These are phyloP conservation scores for Penicillium sp. DNA, from an alignment of 2,329 filamentous ascomycete genomes.

Conservation along the genomic window DNA sequence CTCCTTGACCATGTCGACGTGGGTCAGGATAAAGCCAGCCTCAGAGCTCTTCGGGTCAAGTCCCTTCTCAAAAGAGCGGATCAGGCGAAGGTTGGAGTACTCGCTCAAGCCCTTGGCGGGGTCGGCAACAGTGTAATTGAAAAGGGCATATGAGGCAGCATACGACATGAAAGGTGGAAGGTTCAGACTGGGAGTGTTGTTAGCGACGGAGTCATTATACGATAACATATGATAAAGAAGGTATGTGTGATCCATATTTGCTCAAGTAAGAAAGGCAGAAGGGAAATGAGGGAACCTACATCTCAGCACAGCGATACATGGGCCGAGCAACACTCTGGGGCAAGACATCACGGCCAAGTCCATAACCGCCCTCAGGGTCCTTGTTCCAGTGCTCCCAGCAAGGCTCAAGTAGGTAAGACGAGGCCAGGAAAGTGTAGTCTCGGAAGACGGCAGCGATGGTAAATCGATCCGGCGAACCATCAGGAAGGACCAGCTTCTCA, in stretches of 20 bases:
- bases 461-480: slow-evolving; percentile 65
- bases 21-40: slow-evolving; percentile 92
- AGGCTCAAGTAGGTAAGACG: slow-evolving; percentile 85
- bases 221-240: neutral
- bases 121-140: slow-evolving; percentile 63
- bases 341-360: slow-evolving; percentile 70
- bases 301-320: slow-evolving; percentile 76
- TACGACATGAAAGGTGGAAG: slow-evolving; percentile 95
- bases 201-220: slow-evolving; percentile 13
- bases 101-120: slow-evolving; percentile 53
- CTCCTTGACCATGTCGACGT: slow-evolving; percentile 92
- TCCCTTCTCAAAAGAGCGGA: slow-evolving; percentile 88
- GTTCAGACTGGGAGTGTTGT: slow-evolving; percentile 52
- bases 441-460: slow-evolving; percentile 83
- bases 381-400: slow-evolving; percentile 72
- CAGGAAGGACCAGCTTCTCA: slow-evolving; percentile 58
- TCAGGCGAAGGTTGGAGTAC: slow-evolving; percentile 70
- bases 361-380: slow-evolving; percentile 66
- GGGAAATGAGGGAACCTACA: slow-evolving; percentile 61
- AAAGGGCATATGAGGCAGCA: slow-evolving; percentile 61
- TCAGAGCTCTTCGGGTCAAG: slow-evolving; percentile 84
- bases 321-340: slow-evolving; percentile 75
- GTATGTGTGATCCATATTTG: neutral
- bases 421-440: slow-evolving; percentile 88
- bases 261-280: neutral